Percentiles rank a stretch among this genome's conserved stretches.
Evolutionary conservation across 306 rosid species (phyloP).

Genomic region (Medicago arabica): DNA sequence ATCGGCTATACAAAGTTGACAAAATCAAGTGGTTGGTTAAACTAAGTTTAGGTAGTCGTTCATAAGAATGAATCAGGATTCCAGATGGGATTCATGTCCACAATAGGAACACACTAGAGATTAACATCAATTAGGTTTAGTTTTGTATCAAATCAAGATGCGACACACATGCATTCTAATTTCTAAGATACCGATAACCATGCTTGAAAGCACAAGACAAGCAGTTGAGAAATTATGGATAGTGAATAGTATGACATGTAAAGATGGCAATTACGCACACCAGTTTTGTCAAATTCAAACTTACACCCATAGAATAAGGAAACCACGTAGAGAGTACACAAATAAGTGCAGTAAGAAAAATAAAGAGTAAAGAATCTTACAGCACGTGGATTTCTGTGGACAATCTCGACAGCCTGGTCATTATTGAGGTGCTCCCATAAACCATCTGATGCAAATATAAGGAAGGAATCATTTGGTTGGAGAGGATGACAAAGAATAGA

Average conservation of each 20-base stretch:
- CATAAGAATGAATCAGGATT: not conserved
- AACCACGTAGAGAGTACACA: slow-evolving; percentile 27
- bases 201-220: not conserved
- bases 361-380: slow-evolving; percentile 50
- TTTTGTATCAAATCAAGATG: not conserved
- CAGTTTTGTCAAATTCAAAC: not conserved
- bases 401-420: slow-evolving; percentile 91
- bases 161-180: not conserved
- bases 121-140: not conserved
- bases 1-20: not conserved
- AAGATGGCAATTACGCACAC: not conserved
- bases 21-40: not conserved
- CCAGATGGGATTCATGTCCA: not conserved
- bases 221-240: not conserved
- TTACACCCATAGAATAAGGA: not conserved
- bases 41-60: not conserved
- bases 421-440: slow-evolving; percentile 95
- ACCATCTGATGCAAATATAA: slow-evolving; percentile 98
- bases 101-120: not conserved
- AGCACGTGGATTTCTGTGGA: slow-evolving; percentile 71
- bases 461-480: slow-evolving; percentile 91
- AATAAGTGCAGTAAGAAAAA: slow-evolving; percentile 8
- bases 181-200: not conserved
- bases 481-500: slow-evolving; percentile 76
- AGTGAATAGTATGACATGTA: not conserved